Evolutionary conservation across 306 rosid species (phyloP), one percentile per base, ranked within the genome.

Genomic region (Spatholobus suberectus): DNA sequence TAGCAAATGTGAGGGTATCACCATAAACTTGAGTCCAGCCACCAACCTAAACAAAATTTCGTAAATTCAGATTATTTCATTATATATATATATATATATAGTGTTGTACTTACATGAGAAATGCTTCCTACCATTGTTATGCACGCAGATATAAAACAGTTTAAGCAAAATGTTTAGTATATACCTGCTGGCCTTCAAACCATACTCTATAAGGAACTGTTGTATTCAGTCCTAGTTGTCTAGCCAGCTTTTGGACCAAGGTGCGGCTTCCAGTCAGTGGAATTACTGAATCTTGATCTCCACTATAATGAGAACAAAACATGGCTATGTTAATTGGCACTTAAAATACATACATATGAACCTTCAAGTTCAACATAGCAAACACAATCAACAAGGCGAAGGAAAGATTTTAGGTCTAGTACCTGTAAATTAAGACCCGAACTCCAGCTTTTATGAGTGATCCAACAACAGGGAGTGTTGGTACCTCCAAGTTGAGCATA

Each of bases 1-100:
- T 94, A 24, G 97, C 97, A 81, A 94, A 94, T 27, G 98, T 86
- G 44, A 94, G 94, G 24, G 88, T 78, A 59, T 91, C 90, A 27
- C 94, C 97, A 81, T 92, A 94, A 79, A 87, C 98, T 82, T 91
- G 97, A 82, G 98, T 94, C 98, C 98, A 94, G 20, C 98, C 98
- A 52, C 98, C 98, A 83, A 94, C 98, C 98, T 94, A 81, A 68
- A 73, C 37, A 41, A 62, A 15, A 67, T 69, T 44, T 69, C 41
- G 32, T 11, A 46, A 66, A 12, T 61, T 77, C 11, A 18, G 3
- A 80, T 85, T 55, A 80, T 34, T 68, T 75, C n/a, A 70, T 46
- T 34, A 35, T 76, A 34, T 9, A 7, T 26, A 0, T 54, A 8
- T 8, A 20, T 51, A 24, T 3, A 67, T 24, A 17, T 14, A 35